phyloP scores from a whole-genome alignment of 768 basidiomycete species.

The Macrolepiota dolichaula region DNA sequence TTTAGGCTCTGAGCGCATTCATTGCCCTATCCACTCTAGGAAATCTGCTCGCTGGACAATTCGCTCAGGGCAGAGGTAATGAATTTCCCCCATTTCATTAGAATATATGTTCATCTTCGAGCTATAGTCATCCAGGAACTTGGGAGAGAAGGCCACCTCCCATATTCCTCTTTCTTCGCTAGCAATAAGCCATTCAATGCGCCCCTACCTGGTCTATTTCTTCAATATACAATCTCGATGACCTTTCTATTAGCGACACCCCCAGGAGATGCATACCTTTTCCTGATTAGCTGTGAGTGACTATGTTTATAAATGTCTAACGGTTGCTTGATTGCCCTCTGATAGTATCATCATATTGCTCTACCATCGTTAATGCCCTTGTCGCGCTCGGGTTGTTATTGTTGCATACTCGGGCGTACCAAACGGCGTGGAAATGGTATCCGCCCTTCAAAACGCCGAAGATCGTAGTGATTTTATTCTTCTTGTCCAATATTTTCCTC shows the following conservation, averaged over 20 bases:
- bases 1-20: conserved; percentile 56
- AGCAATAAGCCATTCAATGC: conserved; percentile 70
- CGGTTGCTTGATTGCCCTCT: neutral
- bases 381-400: conserved; percentile 62
- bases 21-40: conserved; percentile 66
- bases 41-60: conserved; percentile 60
- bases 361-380: conserved; percentile 53
- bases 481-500: conserved; percentile 64
- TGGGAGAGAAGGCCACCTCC: conserved; percentile 68
- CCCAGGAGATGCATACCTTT: conserved; percentile 72
- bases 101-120: neutral
- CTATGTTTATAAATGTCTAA: neutral
- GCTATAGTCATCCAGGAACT: conserved; percentile 68
- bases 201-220: conserved; percentile 59
- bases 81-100: neutral
- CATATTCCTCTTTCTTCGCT: conserved; percentile 63
- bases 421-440: conserved; percentile 45
- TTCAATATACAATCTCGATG: conserved; percentile 60
- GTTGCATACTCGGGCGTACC: conserved; percentile 46
- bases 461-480: conserved; percentile 47
- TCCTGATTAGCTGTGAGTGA: conserved; percentile 55
- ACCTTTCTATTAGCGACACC: conserved; percentile 54
- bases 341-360: conserved; percentile 56
- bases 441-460: conserved; percentile 64
- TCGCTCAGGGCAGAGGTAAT: conserved; percentile 63